These are phyloP conservation scores for Fusarium pseudocircinatum DNA, from an alignment of 2,329 filamentous ascomycete genomes.

Conservation along the genomic window DNA sequence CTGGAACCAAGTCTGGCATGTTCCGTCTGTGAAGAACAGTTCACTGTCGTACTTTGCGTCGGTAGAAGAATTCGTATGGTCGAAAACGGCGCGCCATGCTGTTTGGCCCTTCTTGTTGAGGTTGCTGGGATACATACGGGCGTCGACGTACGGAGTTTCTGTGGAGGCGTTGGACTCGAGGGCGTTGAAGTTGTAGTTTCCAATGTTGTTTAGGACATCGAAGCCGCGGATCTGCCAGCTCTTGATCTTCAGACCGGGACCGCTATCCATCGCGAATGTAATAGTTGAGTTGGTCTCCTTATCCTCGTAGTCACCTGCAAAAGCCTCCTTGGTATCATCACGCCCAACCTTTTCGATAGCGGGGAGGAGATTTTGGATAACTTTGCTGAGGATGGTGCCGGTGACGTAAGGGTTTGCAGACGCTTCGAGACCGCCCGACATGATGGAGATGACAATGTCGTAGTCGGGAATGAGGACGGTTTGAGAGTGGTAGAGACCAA, in stretches of 20 bases:
- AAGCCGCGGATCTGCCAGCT: conserved; percentile 54
- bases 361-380: conserved; percentile 50
- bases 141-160: conserved; percentile 30
- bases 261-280: conserved; percentile 50
- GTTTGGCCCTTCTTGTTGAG: conserved; percentile 29
- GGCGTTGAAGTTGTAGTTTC: conserved; percentile 37
- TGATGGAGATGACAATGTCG: conserved; percentile 53
- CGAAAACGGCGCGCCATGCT: conserved; percentile 49
- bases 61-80: conserved; percentile 28
- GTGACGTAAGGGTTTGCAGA: conserved; percentile 25
- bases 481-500: conserved; percentile 53
- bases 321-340: conserved; percentile 45
- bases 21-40: conserved; percentile 43
- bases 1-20: conserved; percentile 46
- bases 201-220: conserved; percentile 51
- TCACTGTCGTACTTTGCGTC: conserved; percentile 32
- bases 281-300: conserved; percentile 52
- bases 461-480: conserved; percentile 58
- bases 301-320: conserved; percentile 53
- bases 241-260: conserved; percentile 51
- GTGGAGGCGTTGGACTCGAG: conserved; percentile 13
- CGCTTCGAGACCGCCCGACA: conserved; percentile 49
- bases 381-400: conserved; percentile 38
- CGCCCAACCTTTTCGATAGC: conserved; percentile 55
- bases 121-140: conserved; percentile 46